Evolutionary conservation across 768 basidiomycete species (phyloP).

Genomic region (Phaeotremella fagi): DNA sequence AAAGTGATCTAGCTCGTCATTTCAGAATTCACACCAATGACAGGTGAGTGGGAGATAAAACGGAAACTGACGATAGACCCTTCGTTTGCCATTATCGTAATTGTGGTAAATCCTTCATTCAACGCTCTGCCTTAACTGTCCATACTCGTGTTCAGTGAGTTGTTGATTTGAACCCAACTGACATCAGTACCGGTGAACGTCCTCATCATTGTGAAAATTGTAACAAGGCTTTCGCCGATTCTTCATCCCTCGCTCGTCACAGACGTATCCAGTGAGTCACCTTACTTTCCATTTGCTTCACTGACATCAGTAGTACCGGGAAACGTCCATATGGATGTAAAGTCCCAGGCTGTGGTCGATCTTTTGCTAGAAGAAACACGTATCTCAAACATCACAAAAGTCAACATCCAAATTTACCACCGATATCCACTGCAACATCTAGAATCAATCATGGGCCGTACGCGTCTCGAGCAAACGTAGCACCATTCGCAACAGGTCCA

Average conservation of each 20-base stretch:
- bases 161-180: conserved; percentile 2
- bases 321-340: conserved; percentile 49
- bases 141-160: conserved; percentile 48
- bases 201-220: conserved; percentile 49
- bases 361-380: conserved; percentile 50
- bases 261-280: conserved; percentile 41
- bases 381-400: conserved; percentile 49
- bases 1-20: conserved; percentile 50
- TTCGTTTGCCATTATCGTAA: conserved; percentile 28
- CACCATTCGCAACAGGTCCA: conserved; percentile 11
- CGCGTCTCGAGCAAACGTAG: not conserved
- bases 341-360: conserved; percentile 33
- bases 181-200: conserved; percentile 48
- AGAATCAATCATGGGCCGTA: conserved; percentile 7
- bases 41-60: conserved; percentile 39
- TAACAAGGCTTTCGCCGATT: conserved; percentile 48
- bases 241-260: conserved; percentile 48
- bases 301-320: conserved; percentile 45
- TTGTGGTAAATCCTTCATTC: conserved; percentile 44
- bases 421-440: conserved; percentile 21
- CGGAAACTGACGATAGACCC: conserved; percentile 24
- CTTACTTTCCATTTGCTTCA: not conserved
- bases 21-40: conserved; percentile 51
- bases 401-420: conserved; percentile 39
- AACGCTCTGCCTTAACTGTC: conserved; percentile 46